Evolutionary conservation across 163 green algal species (phyloP).

Genomic region (Chlorella variabilis): DNA sequence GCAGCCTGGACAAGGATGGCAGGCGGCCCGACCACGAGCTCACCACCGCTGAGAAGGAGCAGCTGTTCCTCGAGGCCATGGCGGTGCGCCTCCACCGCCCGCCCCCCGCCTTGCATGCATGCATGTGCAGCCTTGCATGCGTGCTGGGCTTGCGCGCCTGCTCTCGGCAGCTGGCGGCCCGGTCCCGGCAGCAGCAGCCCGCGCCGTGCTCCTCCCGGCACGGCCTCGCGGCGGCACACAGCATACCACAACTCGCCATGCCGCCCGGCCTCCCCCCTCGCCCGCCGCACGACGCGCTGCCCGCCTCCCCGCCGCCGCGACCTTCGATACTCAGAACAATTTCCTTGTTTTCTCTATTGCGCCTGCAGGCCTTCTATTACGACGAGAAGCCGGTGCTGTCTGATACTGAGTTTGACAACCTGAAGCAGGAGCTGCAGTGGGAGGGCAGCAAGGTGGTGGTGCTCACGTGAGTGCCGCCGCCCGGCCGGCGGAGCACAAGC

Average conservation of each 20-base stretch:
- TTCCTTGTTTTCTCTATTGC: no score
- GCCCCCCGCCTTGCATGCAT: no score
- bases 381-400: constrained; percentile 80
- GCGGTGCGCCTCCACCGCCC: constrained; percentile 35
- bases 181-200: not conserved
- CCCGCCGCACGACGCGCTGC: not conserved
- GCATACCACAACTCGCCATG: no score
- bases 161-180: no score
- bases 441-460: constrained; percentile 89
- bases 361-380: constrained; percentile 88
- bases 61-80: constrained; percentile 91
- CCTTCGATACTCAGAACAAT: no score
- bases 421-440: constrained; percentile 98
- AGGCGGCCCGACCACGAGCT: constrained; percentile 42
- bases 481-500: not conserved
- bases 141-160: not conserved
- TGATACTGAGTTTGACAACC: constrained; percentile 90
- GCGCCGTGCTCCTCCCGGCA: no score
- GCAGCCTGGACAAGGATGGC: constrained; percentile 45
- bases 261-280: no score
- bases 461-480: constrained; percentile 49
- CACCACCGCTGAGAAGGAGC: constrained; percentile 92
- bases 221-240: no score
- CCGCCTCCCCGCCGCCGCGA: no score
- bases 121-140: not conserved